Percentiles rank a stretch among this genome's conserved stretches.
Conservation (phyloP, 2,329 filamentous ascomycete genomes). For the Lecanoromycetidae sp. region DNA sequence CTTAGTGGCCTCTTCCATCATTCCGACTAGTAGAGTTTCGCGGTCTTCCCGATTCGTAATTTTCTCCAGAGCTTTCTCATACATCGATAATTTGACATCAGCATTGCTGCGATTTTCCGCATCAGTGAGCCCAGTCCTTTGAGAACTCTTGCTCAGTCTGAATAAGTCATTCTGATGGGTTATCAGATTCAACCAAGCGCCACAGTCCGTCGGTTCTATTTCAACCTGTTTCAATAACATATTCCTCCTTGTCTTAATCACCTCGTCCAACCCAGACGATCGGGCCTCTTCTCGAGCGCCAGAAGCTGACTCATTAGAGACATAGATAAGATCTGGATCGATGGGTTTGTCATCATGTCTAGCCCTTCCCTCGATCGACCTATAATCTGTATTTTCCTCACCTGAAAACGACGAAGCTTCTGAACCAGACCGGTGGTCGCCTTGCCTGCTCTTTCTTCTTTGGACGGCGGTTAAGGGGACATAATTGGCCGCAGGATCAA, state of each 20-base stretch:
- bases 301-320: constrained; percentile 32
- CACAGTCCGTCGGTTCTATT: constrained; percentile 52
- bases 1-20: constrained; percentile 62
- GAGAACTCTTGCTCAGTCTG: constrained; percentile 34
- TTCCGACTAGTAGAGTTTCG: constrained; percentile 50
- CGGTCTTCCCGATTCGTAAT: constrained; percentile 36
- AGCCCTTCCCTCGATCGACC: constrained; percentile 5
- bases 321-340: constrained; percentile 38
- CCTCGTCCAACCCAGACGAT: constrained; percentile 30
- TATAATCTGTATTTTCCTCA: constrained; percentile 45
- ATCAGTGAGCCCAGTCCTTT: constrained; percentile 37
- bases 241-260: constrained; percentile 33
- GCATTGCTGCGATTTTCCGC: constrained; percentile 58
- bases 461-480: constrained; percentile 22
- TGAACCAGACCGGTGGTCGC: constrained; percentile 17
- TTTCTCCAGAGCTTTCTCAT: constrained; percentile 61
- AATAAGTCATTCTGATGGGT: constrained; percentile 62
- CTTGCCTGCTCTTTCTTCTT: constrained; percentile 32
- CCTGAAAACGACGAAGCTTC: constrained; percentile 26
- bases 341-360: constrained; percentile 31
- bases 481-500: constrained; percentile 21
- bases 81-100: constrained; percentile 68
- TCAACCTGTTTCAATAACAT: constrained; percentile 53
- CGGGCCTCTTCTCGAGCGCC: constrained; percentile 27
- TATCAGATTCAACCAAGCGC: constrained; percentile 68